A percentile compares a stretch with the other conserved stretches of the same genome.
These are phyloP conservation scores for Reutealis trisperma DNA, from an alignment of 345 rosid species.

Conservation along the genomic window DNA sequence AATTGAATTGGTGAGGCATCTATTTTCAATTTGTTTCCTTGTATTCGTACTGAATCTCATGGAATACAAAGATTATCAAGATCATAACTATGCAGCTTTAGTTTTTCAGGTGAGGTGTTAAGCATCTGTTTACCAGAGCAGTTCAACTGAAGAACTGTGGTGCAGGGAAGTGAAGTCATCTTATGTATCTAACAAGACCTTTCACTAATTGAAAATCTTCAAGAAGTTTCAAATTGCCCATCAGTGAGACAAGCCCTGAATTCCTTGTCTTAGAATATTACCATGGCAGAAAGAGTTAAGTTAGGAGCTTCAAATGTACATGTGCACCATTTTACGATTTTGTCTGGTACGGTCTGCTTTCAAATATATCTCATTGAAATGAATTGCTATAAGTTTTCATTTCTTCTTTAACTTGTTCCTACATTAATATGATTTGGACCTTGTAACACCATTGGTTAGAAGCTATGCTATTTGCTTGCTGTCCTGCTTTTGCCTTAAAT, in stretches of 20 bases:
- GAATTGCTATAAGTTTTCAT: neutral
- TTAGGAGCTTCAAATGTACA: neutral
- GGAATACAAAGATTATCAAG: neutral
- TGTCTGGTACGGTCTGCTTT: neutral
- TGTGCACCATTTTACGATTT: neutral
- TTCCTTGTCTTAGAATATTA: neutral
- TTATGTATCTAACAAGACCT: neutral
- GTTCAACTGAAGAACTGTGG: constrained; percentile 1
- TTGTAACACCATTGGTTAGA: neutral
- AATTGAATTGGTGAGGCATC: constrained; percentile 1
- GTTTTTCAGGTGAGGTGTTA: neutral
- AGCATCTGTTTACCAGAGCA: neutral
- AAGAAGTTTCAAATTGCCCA: neutral
- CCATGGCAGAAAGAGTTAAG: neutral
- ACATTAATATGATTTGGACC: neutral
- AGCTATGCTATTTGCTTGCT: neutral
- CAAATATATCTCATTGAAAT: neutral
- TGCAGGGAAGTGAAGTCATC: neutral
- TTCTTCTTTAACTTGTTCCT: neutral
- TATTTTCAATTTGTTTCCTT: neutral
- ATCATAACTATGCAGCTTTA: neutral
- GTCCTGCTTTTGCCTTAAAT: neutral
- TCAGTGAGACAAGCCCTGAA: neutral
- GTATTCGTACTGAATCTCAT: constrained; percentile 9
- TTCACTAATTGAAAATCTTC: neutral